Percentiles rank a stretch among this genome's conserved stretches.
Conservation (phyloP, 2,329 filamentous ascomycete genomes). For the Aspergillus piperis region DNA sequence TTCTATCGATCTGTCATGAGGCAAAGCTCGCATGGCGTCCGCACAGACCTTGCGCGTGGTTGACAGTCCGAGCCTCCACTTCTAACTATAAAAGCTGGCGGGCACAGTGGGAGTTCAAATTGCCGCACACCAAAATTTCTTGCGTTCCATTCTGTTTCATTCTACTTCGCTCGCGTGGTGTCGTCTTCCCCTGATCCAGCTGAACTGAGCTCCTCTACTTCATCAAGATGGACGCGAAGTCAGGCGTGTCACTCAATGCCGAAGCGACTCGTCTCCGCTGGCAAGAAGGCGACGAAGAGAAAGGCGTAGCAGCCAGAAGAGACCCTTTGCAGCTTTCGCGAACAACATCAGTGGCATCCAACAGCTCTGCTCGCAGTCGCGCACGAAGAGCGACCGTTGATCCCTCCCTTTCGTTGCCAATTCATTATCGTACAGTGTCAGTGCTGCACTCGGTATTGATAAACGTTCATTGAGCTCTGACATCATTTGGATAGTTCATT, state of each 20-base stretch:
- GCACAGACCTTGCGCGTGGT: constrained; percentile 1
- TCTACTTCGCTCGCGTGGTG: not conserved
- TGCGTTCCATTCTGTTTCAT: not conserved
- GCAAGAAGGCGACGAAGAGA: constrained; percentile 18
- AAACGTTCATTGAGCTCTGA: not conserved
- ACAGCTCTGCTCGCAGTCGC: constrained; percentile 15
- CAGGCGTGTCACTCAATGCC: not conserved
- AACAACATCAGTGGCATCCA: constrained; percentile 8
- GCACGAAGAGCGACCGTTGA: constrained; percentile 22
- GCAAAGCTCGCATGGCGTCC: constrained; percentile 3
- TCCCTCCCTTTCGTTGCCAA: constrained; percentile 30
- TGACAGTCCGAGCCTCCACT: not conserved
- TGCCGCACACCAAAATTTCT: not conserved
- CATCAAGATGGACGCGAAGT: not conserved
- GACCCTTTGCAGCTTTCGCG: not conserved
- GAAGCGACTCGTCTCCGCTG: constrained; percentile 14
- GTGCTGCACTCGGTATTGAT: not conserved
- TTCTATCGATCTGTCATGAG: not conserved
- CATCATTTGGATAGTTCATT: constrained; percentile 45
- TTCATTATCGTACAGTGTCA: constrained; percentile 36
- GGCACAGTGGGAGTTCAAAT: not conserved
- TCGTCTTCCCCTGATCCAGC: not conserved
- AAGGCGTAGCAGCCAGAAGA: constrained; percentile 2
- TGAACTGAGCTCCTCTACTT: not conserved
- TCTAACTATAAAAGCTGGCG: constrained; percentile 3